These are phyloP conservation scores for Phyllosticta citrichinensis DNA, from an alignment of 2,329 filamentous ascomycete species.

Conservation along the genomic window DNA sequence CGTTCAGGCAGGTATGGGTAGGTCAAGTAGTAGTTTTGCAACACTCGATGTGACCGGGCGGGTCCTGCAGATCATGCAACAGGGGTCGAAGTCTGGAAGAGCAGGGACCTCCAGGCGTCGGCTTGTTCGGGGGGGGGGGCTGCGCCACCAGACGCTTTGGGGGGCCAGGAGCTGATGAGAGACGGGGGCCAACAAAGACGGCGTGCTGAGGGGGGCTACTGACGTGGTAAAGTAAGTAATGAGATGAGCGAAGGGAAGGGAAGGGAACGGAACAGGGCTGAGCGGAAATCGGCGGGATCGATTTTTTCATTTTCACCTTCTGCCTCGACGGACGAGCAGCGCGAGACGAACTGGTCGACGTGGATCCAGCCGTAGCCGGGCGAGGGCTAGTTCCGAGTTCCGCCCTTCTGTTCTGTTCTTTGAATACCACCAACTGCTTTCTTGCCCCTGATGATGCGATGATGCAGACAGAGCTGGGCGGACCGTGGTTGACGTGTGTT, in stretches of 20 bases:
- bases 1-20: too few relatives aligned
- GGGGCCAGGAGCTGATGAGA: background rate
- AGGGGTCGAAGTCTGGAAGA: background rate
- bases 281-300: background rate
- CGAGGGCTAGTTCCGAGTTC: background rate
- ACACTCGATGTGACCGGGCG: background rate
- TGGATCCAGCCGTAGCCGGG: background rate
- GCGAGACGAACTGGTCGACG: too few relatives aligned
- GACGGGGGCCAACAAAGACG: background rate
- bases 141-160: background rate
- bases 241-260: too few relatives aligned
- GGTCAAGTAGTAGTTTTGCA: background rate
- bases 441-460: too few relatives aligned
- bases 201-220: background rate
- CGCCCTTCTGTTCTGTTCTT: background rate
- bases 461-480: too few relatives aligned
- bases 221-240: background rate
- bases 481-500: too few relatives aligned
- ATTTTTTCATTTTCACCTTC: background rate
- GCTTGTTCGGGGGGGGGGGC: background rate
- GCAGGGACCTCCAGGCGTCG: background rate
- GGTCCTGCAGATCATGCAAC: background rate
- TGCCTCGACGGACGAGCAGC: too few relatives aligned
- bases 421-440: background rate
- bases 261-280: background rate